These are phyloP conservation scores for Podospora pseudoanserina DNA, from an alignment of 495 filamentous ascomycete genomes.

Conservation along the genomic window DNA sequence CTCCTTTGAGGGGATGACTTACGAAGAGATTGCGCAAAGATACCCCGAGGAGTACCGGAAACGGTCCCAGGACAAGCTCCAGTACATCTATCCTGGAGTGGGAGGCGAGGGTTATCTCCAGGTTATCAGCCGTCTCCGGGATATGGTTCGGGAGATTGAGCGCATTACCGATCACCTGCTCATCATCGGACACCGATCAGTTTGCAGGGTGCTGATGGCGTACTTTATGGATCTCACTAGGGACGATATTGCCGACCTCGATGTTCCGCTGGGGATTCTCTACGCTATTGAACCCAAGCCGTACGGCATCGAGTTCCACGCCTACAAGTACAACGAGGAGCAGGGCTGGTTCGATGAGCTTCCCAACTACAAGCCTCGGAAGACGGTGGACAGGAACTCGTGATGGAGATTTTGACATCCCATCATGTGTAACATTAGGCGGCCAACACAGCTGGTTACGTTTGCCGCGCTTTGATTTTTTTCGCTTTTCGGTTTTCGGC, in stretches of 20 bases:
- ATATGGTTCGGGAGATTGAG: slow-evolving; percentile 95
- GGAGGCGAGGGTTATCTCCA: slow-evolving; percentile 96
- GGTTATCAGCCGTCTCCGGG: slow-evolving; percentile 90
- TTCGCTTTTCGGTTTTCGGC: not conserved
- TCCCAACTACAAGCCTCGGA: slow-evolving; percentile 67
- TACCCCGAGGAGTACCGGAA: slow-evolving; percentile 73
- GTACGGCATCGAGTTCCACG: slow-evolving; percentile 94
- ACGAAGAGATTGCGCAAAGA: slow-evolving; percentile 74
- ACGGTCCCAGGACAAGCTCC: slow-evolving; percentile 76
- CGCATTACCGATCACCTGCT: slow-evolving; percentile 93
- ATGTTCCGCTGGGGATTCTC: slow-evolving; percentile 86
- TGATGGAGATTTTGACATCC: slow-evolving; percentile 12
- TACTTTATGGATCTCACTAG: slow-evolving; percentile 91
- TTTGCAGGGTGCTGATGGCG: slow-evolving; percentile 86
- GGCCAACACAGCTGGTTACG: not conserved
- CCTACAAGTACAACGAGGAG: slow-evolving; percentile 78
- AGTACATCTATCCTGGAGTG: slow-evolving; percentile 90
- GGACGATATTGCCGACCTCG: slow-evolving; percentile 86
- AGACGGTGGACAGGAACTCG: slow-evolving; percentile 45
- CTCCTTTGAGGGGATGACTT: slow-evolving; percentile 89
- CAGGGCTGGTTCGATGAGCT: slow-evolving; percentile 77
- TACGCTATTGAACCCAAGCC: slow-evolving; percentile 96
- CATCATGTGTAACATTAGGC: not conserved
- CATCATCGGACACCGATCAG: slow-evolving; percentile 83
- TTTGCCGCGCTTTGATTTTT: not conserved